Base-by-base conservation (phyloP, 129 eudicot species). In the Ambrosia artemisiifolia region DNA sequence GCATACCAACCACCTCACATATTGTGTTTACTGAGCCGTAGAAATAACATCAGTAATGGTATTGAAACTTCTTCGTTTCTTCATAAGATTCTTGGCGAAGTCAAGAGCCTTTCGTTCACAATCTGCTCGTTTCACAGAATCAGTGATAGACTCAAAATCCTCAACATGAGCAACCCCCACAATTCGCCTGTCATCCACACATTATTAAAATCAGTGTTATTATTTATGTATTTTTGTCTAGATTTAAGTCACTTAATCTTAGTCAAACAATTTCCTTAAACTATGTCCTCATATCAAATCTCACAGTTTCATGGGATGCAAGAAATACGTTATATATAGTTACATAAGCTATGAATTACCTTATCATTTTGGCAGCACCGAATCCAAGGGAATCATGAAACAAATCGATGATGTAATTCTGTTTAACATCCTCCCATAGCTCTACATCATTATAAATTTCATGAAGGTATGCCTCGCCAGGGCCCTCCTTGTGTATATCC, bases 81-180 rank as follows among this genome's bases (percentile, higher is more conserved):
- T 93, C 61, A 90, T 76, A 64, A 93, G 86, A 75, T 67, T 82
- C 78, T 87, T 93, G 13, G 96, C 96, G 56, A 85, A 75, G 81
- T 90, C 75, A 20, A 93, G 96, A 19, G 98, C 96, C 65, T 66
- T 81, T 57, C 95, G 82, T 74, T 93, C 98, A 79, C 96, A 93
- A 17, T 78, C 89, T 56, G 95, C 92, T 48, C 98, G 85, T 73
- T 72, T 84, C 33, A 32, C 72, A 13, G 78, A 79, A 79, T 94
- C 95, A 55, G 49, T 24, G 24, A 94, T 90, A 0, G 96, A 87
- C 79, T 94, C 98, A 16, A 94, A 86, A 82, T 94, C 98, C 80
- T 94, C 96, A 9, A 94, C 93, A 87, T 90, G 98, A 68, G 96
- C 96, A 9, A 94, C 96, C 61, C 98, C 98, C 40, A 93, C 96